These are phyloP conservation scores for Haematococcus sp. DNA, from an alignment of 139 green algal species.

Conservation along the genomic window DNA sequence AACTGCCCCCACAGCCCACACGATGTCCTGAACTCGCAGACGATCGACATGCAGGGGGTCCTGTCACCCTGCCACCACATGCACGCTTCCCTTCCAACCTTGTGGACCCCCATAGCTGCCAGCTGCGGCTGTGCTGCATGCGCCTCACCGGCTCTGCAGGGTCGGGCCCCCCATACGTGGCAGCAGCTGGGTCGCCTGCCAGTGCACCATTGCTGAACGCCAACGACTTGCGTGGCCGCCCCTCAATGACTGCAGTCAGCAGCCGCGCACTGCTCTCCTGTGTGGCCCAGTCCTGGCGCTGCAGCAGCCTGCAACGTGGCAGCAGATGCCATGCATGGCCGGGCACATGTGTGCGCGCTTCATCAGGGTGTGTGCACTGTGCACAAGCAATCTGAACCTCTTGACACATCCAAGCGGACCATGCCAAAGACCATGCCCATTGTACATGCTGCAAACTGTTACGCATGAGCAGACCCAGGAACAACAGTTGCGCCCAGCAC, in stretches of 20 bases:
- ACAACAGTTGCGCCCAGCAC: background rate
- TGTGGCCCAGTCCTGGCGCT: slow-evolving; percentile 88
- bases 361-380: no score
- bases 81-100: no score
- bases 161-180: slow-evolving; percentile 18
- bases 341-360: background rate
- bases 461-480: no score
- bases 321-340: slow-evolving; percentile 1
- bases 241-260: slow-evolving; percentile 64
- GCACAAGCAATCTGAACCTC: no score
- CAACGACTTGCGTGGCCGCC: slow-evolving; percentile 48
- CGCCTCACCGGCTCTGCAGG: slow-evolving; percentile 40
- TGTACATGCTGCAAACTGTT: no score
- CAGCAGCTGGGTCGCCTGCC: slow-evolving; percentile 7
- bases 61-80: background rate
- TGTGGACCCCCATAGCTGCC: no score
- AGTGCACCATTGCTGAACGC: slow-evolving; percentile 28
- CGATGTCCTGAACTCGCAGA: background rate
- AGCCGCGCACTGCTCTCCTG: slow-evolving; percentile 80
- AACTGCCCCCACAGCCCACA: background rate
- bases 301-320: slow-evolving; percentile 65
- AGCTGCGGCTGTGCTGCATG: no score
- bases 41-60: background rate
- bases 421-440: no score
- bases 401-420: no score